Evolutionary conservation across 495 filamentous ascomycete species (phyloP), one percentile per base, ranked within the genome.

Genomic region (Talaromyces liani): DNA sequence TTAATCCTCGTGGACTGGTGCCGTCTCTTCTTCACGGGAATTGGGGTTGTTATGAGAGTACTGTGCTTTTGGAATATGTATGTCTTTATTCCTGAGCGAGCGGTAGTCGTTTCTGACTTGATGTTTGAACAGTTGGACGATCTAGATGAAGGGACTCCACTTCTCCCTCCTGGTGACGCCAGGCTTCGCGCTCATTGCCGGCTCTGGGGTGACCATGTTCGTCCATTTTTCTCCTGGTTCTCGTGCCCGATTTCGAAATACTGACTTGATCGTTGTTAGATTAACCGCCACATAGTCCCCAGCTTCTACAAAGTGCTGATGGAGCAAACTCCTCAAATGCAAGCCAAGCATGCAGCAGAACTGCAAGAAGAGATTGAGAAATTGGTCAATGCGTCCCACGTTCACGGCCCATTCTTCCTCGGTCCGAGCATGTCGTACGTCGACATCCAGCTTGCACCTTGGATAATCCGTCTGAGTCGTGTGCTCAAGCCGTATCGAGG

Each of bases 51-150:
- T 88, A 93, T 71, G 93, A 97, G 72, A 94, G 90, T 70, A 85
- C 85, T 0, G 89, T 97, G 16, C 80, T 97, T 65, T 81, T 98
- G 64, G 93, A 98, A 89, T 97, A 96, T 76, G 88, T 91, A 18
- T 34, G 45, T 41, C 27, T 20, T 53, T 57, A 24, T 16, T 27
- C n/a, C 18, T 49, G 45, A 20, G n/a, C 6, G 45, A 49, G 45
- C 8, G 45, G 45, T 49, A 7, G 6, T 49, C n/a, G 18, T 49
- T 49, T 49, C 45, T 49, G 18, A 49, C n/a, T 18, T 20, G n/a
- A 41, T 61, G 12, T 45, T 45, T 61, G 18, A 20, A 60, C 71
- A 92, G 85, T 80, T 97, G 47, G 93, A 97, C 70, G 93, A 98
- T 64, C 76, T 92, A 54, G 79, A 83, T 62, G 70, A 77, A 22